A percentile compares a stretch with the other conserved stretches of the same genome.
Evolutionary conservation across 257 asterid genomes (phyloP).

Genomic region (Solanum appendiculatum): DNA sequence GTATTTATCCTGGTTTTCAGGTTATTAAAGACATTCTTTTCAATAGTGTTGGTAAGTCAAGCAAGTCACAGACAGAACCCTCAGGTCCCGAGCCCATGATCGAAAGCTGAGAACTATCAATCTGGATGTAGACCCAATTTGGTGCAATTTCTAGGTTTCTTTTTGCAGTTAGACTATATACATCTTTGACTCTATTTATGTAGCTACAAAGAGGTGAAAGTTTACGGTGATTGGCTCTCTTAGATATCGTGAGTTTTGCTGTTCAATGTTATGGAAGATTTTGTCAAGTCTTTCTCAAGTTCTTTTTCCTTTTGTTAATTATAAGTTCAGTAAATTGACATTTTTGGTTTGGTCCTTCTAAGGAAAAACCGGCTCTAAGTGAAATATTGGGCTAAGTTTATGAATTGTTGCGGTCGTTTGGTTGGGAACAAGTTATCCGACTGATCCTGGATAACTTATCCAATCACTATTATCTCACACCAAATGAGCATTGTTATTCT

Average conservation of each 20-base stretch:
- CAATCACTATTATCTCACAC: background rate
- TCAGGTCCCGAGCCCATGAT: slow-evolving; percentile 88
- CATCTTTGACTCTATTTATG: background rate
- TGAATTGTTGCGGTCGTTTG: no score
- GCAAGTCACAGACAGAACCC: slow-evolving; percentile 38
- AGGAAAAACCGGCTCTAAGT: background rate
- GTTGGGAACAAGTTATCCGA: no score
- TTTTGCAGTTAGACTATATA: background rate
- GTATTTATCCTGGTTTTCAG: slow-evolving; percentile 20
- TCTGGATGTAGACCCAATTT: background rate
- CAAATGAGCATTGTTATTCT: background rate
- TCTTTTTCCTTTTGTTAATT: background rate
- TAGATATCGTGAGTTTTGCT: background rate
- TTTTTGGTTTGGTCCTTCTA: background rate
- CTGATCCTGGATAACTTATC: background rate
- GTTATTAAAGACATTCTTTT: slow-evolving; percentile 92
- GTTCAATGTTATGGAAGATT: background rate
- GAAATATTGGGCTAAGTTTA: background rate
- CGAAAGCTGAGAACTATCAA: slow-evolving; percentile 42
- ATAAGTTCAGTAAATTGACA: background rate
- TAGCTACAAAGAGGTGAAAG: background rate
- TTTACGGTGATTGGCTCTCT: background rate
- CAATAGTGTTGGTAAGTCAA: slow-evolving; percentile 72
- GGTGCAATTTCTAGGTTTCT: background rate
- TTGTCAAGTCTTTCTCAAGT: background rate